These are phyloP conservation scores for Ascochyta lentis DNA, from an alignment of 2,329 filamentous ascomycete genomes.

Conservation along the genomic window DNA sequence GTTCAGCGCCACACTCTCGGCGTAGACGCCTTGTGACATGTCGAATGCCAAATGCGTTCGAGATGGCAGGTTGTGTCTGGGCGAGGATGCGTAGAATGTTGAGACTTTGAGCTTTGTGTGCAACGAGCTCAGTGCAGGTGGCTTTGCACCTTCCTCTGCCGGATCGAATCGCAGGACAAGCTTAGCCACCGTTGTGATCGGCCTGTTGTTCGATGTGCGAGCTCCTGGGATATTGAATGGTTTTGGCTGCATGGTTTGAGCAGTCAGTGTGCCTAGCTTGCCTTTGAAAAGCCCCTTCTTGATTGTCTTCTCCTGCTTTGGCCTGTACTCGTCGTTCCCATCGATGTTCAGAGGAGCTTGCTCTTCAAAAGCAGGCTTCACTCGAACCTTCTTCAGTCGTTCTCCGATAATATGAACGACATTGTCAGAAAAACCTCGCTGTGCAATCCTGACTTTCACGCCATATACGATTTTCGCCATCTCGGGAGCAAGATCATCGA, in stretches of 20 bases:
- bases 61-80: conserved; percentile 59
- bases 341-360: conserved; percentile 64
- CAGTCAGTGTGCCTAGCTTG: conserved; percentile 64
- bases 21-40: conserved; percentile 60
- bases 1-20: conserved; percentile 60
- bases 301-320: conserved; percentile 65
- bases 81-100: conserved; percentile 63
- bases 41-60: conserved; percentile 53
- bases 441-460: conserved; percentile 58
- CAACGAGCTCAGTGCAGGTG: conserved; percentile 61
- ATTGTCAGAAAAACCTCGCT: conserved; percentile 48
- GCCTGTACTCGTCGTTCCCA: conserved; percentile 57
- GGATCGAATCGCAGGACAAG: conserved; percentile 69
- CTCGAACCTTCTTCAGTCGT: conserved; percentile 62
- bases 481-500: conserved; percentile 68
- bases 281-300: conserved; percentile 66
- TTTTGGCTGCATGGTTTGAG: conserved; percentile 65
- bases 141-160: conserved; percentile 53
- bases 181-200: conserved; percentile 62
- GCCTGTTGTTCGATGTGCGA: conserved; percentile 45
- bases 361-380: conserved; percentile 66
- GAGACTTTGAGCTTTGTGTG: conserved; percentile 62
- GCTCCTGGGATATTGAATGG: conserved; percentile 59
- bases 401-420: conserved; percentile 56
- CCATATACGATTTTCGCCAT: conserved; percentile 68